A percentile compares a stretch with the other conserved stretches of the same genome.
Conservation (phyloP, 768 basidiomycete species). For the Pulveroboletus sp. region DNA sequence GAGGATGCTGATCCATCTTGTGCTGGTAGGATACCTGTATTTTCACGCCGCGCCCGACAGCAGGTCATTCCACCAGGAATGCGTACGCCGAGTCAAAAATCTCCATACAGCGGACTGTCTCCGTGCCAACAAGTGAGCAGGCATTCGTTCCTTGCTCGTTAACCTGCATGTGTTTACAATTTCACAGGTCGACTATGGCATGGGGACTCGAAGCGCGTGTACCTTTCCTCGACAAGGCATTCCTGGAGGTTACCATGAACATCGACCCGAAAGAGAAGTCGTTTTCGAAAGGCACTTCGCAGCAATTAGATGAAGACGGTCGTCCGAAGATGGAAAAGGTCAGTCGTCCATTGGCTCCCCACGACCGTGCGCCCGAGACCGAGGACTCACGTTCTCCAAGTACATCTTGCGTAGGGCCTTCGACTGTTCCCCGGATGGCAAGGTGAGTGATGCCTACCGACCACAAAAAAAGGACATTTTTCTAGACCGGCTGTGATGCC, state of each 20-base stretch:
- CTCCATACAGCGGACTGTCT: conserved; percentile 96
- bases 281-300: conserved; percentile 76
- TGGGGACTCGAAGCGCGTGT: conserved; percentile 99
- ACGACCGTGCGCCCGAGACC: neutral
- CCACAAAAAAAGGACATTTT: neutral
- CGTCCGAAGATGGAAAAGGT: conserved; percentile 96
- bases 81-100: conserved; percentile 92
- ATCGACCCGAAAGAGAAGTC: conserved; percentile 82
- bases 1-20: conserved; percentile 6
- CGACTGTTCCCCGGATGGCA: conserved; percentile 77
- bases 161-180: neutral
- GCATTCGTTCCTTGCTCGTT: neutral
- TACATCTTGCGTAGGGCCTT: conserved; percentile 97
- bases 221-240: conserved; percentile 95
- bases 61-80: conserved; percentile 90
- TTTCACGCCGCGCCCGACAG: conserved; percentile 96
- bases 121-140: conserved; percentile 90
- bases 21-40: conserved; percentile 81
- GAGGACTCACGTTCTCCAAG: conserved; percentile 34
- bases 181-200: conserved; percentile 88
- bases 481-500: neutral
- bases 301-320: conserved; percentile 80
- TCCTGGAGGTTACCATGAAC: conserved; percentile 92
- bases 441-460: conserved; percentile 35
- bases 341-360: conserved; percentile 3